phyloP scores from a whole-genome alignment of 768 basidiomycete genomes.

The Auriscalpium microsporum region DNA sequence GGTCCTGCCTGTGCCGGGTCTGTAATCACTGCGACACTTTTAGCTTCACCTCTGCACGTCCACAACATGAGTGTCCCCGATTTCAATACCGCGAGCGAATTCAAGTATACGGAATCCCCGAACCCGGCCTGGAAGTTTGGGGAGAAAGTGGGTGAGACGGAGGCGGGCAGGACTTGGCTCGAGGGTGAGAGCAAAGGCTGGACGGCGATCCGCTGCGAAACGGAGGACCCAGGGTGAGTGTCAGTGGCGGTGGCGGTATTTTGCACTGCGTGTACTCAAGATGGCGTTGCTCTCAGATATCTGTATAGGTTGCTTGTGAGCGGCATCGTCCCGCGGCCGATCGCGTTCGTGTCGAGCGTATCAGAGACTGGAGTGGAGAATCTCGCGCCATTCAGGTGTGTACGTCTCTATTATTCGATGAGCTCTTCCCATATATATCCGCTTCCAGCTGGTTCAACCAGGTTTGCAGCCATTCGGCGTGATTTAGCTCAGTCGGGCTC shows the following conservation, averaged over 20 bases:
- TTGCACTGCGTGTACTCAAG: not conserved
- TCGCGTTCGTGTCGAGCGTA: conserved; percentile 58
- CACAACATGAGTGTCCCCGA: not conserved
- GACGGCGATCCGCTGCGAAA: not conserved
- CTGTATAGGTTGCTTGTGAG: conserved; percentile 47
- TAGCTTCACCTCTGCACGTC: not conserved
- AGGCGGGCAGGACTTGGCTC: not conserved
- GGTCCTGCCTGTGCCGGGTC: no score
- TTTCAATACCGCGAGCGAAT: not conserved
- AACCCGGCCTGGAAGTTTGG: not conserved
- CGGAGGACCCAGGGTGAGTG: not conserved
- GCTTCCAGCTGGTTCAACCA: not conserved
- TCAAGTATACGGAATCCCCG: not conserved
- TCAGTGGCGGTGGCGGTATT: not conserved
- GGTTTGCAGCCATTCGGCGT: not conserved
- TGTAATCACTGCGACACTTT: no score
- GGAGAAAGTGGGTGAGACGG: not conserved
- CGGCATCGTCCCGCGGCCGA: conserved; percentile 55
- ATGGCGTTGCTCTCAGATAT: conserved; percentile 13
- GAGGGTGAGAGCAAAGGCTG: not conserved
- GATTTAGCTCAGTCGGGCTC: not conserved
- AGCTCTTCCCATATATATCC: no score
- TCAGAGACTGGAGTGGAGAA: conserved; percentile 44
- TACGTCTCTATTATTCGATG: conserved; percentile 5
- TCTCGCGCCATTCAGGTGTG: conserved; percentile 50